Percentiles rank a stretch among this genome's conserved stretches.
These are phyloP conservation scores for Boeremia exigua DNA, from an alignment of 2,329 filamentous ascomycete genomes.

Conservation along the genomic window DNA sequence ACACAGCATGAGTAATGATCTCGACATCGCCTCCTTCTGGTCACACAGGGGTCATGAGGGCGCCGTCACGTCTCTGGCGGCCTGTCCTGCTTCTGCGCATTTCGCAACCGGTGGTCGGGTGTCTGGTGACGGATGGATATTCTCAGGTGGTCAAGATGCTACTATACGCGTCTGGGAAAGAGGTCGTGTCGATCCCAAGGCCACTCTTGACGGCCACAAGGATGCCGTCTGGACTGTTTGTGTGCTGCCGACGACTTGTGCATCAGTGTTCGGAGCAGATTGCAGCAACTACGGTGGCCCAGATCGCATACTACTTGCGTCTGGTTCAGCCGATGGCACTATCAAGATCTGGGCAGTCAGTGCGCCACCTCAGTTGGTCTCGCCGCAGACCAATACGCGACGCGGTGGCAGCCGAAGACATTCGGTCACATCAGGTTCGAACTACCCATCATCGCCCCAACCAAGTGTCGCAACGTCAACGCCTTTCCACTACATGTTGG, in stretches of 20 bases:
- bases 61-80: conserved; percentile 82
- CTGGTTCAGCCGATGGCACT: conserved; percentile 87
- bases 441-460: conserved; percentile 88
- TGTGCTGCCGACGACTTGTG: conserved; percentile 83
- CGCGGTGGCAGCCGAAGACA: conserved; percentile 82
- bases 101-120: conserved; percentile 89
- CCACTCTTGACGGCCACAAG: conserved; percentile 89
- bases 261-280: conserved; percentile 76
- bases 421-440: conserved; percentile 92
- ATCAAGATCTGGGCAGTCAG: conserved; percentile 96
- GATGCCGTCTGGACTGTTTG: conserved; percentile 97
- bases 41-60: conserved; percentile 95
- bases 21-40: conserved; percentile 92
- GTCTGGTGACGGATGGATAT: conserved; percentile 95
- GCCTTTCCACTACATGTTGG: conserved; percentile 84
- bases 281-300: conserved; percentile 76
- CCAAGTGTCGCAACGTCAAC: conserved; percentile 84
- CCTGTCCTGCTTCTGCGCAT: conserved; percentile 85
- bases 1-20: conserved; percentile 71
- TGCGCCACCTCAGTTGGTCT: conserved; percentile 83
- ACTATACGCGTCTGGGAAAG: conserved; percentile 96
- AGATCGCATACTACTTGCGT: conserved; percentile 88
- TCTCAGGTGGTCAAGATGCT: conserved; percentile 93
- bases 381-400: conserved; percentile 75
- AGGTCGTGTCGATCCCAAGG: conserved; percentile 91